Evolutionary conservation across 441 rosid species (phyloP), one percentile per base, ranked within the genome.

Genomic region (Isatis lusitanica): DNA sequence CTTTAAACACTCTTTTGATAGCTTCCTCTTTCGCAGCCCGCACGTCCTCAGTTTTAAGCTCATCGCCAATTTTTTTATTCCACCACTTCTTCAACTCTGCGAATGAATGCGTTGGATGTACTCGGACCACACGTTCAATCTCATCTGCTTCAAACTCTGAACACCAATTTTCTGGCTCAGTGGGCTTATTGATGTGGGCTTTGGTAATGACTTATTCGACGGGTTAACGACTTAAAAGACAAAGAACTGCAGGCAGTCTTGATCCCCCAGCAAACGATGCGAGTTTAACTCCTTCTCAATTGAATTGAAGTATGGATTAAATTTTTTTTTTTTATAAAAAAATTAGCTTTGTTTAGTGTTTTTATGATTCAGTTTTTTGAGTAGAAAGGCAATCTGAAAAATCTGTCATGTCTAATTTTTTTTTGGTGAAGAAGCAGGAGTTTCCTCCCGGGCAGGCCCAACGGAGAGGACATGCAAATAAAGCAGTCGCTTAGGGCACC

Each of bases 191-290:
- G 83, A 70, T 78, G 76, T 85, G 68, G 96, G 92, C 28, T 82
- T 81, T 16, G 83, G 80, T 24, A 81, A 85, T 78, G 90, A 88
- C 74, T 92, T 92, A 85, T 92, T 88, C 85, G 61, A 68, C 6
- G 87, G 92, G 71, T 83, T 92, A 80, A 80, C 74, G 30, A 86
- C 78, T 53, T 89, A 81, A 55, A 82, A 79, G 58, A 80, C 55
- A 71, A 8, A 43, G 11, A 59, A 35, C 33, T 4, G 17, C 43
- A 64, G 1, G 57, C 8, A 12, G 46, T 33, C 57, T 10, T 51
- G 39, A n/a, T 50, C 18, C n/a, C 47, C 36, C 13, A 39, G 28
- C 5, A 39, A 50, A 21, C 30, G 63, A 62, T 72, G 55, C 26
- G 53, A 65, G 28, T 50, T 74, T 72, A 52, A 56, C 26, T 35